Percentiles rank a stretch among this genome's conserved stretches.
phyloP scores from a whole-genome alignment of 768 basidiomycete species.

The Boletus rubescentipes region DNA sequence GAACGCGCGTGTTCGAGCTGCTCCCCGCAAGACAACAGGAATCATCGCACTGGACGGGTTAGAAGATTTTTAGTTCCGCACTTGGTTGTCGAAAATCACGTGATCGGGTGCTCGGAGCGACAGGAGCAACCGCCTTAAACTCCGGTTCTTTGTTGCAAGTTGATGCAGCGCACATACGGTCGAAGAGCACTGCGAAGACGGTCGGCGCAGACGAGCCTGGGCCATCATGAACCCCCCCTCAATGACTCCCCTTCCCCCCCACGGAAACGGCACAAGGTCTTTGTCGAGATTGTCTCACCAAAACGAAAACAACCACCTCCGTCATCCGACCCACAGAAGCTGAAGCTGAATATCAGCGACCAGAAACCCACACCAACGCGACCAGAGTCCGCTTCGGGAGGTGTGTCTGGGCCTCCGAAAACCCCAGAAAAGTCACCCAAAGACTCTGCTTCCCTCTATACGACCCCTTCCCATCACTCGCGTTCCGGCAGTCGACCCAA shows the following conservation, averaged over 20 bases:
- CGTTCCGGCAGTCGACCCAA: slow-evolving; percentile 32
- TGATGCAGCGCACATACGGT: slow-evolving; percentile 39
- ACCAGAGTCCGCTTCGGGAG: not conserved
- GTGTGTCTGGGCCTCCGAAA: not conserved
- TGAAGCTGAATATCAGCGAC: not conserved
- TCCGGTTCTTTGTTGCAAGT: not conserved
- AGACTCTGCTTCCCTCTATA: slow-evolving; percentile 42
- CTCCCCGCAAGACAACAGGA: slow-evolving; percentile 23
- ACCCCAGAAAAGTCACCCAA: slow-evolving; percentile 26
- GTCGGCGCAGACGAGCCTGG: not conserved
- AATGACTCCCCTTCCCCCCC: slow-evolving; percentile 9
- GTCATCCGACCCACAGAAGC: not conserved
- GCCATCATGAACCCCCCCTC: not conserved
- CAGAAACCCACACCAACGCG: not conserved
- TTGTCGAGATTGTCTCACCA: slow-evolving; percentile 29
- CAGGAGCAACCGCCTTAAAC: not conserved
- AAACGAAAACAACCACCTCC: not conserved
- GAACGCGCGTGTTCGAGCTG: slow-evolving; percentile 18
- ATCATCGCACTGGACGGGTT: slow-evolving; percentile 19
- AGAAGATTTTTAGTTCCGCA: too few species aligned
- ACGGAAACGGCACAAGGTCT: slow-evolving; percentile 34
- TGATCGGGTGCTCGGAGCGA: slow-evolving; percentile 3
- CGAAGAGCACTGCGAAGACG: slow-evolving; percentile 23
- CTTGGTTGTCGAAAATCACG: slow-evolving; percentile 1
- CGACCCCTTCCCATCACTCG: slow-evolving; percentile 16